These are phyloP conservation scores for Neoboletus subvelutipes DNA, from an alignment of 768 basidiomycete genomes.

Conservation along the genomic window DNA sequence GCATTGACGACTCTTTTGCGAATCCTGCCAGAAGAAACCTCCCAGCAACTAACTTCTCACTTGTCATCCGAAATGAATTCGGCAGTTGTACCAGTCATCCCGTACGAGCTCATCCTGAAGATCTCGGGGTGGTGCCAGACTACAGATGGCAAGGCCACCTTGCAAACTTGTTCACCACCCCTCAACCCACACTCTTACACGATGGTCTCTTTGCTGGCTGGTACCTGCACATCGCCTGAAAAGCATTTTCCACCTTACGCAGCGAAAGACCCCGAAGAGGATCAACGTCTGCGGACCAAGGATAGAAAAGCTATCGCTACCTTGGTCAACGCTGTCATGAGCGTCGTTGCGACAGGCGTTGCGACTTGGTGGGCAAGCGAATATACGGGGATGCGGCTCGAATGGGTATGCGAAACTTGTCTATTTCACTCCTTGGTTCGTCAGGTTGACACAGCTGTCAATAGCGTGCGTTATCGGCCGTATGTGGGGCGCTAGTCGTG, in stretches of 20 bases:
- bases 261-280: constrained; percentile 46
- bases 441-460: constrained; percentile 4
- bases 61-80: constrained; percentile 25
- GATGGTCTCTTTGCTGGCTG: constrained; percentile 77
- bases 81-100: constrained; percentile 43
- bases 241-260: constrained; percentile 59
- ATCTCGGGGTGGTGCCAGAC: constrained; percentile 73
- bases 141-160: constrained; percentile 38
- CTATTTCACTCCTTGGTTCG: not conserved
- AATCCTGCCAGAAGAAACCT: constrained; percentile 46
- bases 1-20: constrained; percentile 44
- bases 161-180: constrained; percentile 41
- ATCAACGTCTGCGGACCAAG: constrained; percentile 44
- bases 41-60: constrained; percentile 40
- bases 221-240: constrained; percentile 75
- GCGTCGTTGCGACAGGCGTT: constrained; percentile 61
- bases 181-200: constrained; percentile 57
- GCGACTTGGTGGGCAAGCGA: constrained; percentile 76
- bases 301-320: constrained; percentile 70
- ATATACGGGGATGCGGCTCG: constrained; percentile 59
- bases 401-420: constrained; percentile 61
- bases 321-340: constrained; percentile 69
- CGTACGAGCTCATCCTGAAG: constrained; percentile 56
- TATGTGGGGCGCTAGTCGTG: constrained; percentile 62
- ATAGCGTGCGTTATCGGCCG: constrained; percentile 61